Evolutionary conservation across 495 filamentous ascomycete species (phyloP).

Genomic region (Thermochaetoides thermophila): DNA sequence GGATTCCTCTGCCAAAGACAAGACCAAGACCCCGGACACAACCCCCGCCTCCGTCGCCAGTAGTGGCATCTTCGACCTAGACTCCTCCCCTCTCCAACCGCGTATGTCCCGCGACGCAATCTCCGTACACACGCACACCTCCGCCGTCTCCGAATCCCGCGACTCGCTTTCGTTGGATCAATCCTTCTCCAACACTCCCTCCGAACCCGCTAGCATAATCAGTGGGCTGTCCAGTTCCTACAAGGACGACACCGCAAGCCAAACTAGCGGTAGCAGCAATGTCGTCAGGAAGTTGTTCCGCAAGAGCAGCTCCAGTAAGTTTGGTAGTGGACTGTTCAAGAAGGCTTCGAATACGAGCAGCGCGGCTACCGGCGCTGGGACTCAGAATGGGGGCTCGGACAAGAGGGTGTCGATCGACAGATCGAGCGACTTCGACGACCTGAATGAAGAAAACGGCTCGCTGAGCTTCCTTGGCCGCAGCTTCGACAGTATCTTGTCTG

Average conservation of each 20-base stretch:
- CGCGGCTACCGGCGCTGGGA: slow-evolving; percentile 20
- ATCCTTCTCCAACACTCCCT: slow-evolving; percentile 48
- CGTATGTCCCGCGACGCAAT: slow-evolving; percentile 41
- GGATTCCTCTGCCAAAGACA: slow-evolving; percentile 13
- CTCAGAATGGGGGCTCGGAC: slow-evolving; percentile 21
- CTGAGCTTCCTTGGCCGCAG: slow-evolving; percentile 20
- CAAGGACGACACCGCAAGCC: slow-evolving; percentile 36
- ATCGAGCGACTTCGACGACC: slow-evolving; percentile 33
- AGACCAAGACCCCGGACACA: slow-evolving; percentile 3
- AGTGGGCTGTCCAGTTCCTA: slow-evolving; percentile 22
- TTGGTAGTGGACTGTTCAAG: slow-evolving; percentile 49
- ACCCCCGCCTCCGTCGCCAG: not conserved
- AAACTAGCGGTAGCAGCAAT: too few species aligned
- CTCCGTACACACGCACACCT: slow-evolving; percentile 44
- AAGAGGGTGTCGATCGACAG: slow-evolving; percentile 27
- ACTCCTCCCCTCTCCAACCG: slow-evolving; percentile 43
- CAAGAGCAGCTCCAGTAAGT: slow-evolving; percentile 68
- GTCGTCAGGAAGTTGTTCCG: slow-evolving; percentile 59
- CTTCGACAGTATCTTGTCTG: slow-evolving; percentile 27
- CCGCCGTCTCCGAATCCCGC: slow-evolving; percentile 47
- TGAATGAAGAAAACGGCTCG: slow-evolving; percentile 19
- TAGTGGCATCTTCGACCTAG: slow-evolving; percentile 22
- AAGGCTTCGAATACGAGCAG: slow-evolving; percentile 42
- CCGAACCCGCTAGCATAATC: slow-evolving; percentile 43
- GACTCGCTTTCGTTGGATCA: slow-evolving; percentile 53